Conservation (phyloP, 306 rosid genomes). For the Astragalus membranaceus region DNA sequence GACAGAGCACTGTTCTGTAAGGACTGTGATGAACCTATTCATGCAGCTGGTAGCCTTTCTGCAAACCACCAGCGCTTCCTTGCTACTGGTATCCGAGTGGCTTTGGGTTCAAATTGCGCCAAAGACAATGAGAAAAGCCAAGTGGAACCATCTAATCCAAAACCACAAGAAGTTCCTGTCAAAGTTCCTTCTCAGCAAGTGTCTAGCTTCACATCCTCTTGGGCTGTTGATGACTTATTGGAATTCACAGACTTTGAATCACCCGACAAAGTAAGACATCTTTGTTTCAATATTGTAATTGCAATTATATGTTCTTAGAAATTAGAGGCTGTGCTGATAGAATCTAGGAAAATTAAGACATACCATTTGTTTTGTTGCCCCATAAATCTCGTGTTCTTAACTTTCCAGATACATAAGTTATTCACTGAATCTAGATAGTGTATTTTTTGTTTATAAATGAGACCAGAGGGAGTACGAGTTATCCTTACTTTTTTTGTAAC, state of each 20-base stretch:
- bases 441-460: background rate
- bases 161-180: conserved; percentile 36
- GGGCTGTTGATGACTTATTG: conserved; percentile 85
- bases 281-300: background rate
- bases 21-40: conserved; percentile 92
- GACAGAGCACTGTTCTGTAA: conserved; percentile 95
- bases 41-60: conserved; percentile 61
- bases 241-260: conserved; percentile 62
- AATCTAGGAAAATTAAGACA: background rate
- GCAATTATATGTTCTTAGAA: background rate
- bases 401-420: no score
- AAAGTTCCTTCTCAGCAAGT: conserved; percentile 48
- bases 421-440: no score
- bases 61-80: conserved; percentile 93
- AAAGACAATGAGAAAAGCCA: conserved; percentile 43
- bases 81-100: conserved; percentile 90
- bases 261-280: conserved; percentile 51
- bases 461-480: background rate
- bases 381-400: no score
- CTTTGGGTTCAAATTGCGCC: conserved; percentile 50
- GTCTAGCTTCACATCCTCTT: conserved; percentile 51
- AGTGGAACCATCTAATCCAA: conserved; percentile 63
- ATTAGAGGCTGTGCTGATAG: background rate
- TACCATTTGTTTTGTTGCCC: background rate
- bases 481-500: background rate